Evolutionary conservation across 164 flowering plant genomes (phyloP).

Genomic region (Vitis amurensis): DNA sequence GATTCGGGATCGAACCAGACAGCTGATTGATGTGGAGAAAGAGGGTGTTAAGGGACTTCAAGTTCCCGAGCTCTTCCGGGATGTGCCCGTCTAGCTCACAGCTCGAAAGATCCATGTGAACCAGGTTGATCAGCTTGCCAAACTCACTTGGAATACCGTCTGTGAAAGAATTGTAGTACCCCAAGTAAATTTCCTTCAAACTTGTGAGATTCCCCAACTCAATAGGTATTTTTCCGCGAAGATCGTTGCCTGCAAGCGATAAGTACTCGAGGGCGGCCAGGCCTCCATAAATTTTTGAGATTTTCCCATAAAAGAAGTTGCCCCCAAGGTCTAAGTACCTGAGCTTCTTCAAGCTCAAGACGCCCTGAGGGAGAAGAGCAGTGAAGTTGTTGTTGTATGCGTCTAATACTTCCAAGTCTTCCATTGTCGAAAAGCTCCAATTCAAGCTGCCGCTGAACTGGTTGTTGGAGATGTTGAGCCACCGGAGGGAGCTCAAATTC

Average conservation of each 20-base stretch:
- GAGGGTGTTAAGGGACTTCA: conserved; percentile 65
- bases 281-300: conserved; percentile 66
- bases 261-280: conserved; percentile 57
- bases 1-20: conserved; percentile 68
- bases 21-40: conserved; percentile 66
- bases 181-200: conserved; percentile 65
- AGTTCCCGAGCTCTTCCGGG: conserved; percentile 68
- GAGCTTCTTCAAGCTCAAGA: conserved; percentile 44
- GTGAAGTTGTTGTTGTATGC: conserved; percentile 88
- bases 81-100: conserved; percentile 75
- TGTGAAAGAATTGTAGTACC: conserved; percentile 69
- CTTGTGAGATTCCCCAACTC: conserved; percentile 81
- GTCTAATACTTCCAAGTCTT: conserved; percentile 64
- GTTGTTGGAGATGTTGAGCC: conserved; percentile 79
- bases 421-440: conserved; percentile 69
- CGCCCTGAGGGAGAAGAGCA: conserved; percentile 52
- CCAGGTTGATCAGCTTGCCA: conserved; percentile 63
- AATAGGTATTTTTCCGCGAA: conserved; percentile 68
- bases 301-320: conserved; percentile 71
- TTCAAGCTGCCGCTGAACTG: conserved; percentile 62
- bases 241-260: conserved; percentile 72
- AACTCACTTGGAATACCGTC: conserved; percentile 86
- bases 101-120: conserved; percentile 62
- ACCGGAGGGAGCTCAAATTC: conserved; percentile 41
- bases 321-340: conserved; percentile 81